Conservation (phyloP, 2,329 filamentous ascomycete species). For the Aspergillus versicolor region DNA sequence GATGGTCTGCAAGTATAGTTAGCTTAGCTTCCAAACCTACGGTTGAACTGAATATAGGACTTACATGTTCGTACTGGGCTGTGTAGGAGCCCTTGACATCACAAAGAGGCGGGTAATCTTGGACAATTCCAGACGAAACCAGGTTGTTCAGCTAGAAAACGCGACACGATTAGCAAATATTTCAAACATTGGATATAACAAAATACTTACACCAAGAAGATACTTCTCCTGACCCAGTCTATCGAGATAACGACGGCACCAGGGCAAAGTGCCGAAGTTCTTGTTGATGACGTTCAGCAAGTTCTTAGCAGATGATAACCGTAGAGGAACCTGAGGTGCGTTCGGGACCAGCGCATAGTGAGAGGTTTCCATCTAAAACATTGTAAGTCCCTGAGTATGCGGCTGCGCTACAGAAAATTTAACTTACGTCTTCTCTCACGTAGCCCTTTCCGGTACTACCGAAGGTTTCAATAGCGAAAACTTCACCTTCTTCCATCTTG, state of each 20-base stretch:
- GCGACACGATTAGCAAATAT: constrained; percentile 3
- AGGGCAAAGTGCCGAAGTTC: constrained; percentile 92
- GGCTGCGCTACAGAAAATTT: too few relatives aligned
- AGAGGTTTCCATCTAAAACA: constrained; percentile 67
- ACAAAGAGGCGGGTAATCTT: constrained; percentile 83
- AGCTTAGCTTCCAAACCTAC: constrained; percentile 11
- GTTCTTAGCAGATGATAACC: constrained; percentile 78
- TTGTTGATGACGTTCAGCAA: constrained; percentile 88
- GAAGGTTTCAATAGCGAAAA: constrained; percentile 95
- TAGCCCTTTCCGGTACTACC: constrained; percentile 89
- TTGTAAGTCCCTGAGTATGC: constrained; percentile 8
- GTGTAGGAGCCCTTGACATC: constrained; percentile 95
- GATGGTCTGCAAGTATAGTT: constrained; percentile 59
- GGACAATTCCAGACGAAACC: constrained; percentile 78
- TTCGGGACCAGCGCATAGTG: constrained; percentile 79
- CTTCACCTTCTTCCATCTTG: constrained; percentile 97
- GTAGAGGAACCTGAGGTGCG: constrained; percentile 71
- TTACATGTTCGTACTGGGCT: constrained; percentile 90
- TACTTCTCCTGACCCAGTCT: constrained; percentile 95
- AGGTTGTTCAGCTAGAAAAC: constrained; percentile 72
- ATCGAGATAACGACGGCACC: constrained; percentile 87
- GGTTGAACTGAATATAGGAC: constrained; percentile 36
- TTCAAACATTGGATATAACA: neutral
- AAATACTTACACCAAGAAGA: constrained; percentile 69
- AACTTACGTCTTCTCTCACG: constrained; percentile 75